Evolutionary conservation across 1,284 basidiomycete species (phyloP).

Genomic region (Vanrija sp.): DNA sequence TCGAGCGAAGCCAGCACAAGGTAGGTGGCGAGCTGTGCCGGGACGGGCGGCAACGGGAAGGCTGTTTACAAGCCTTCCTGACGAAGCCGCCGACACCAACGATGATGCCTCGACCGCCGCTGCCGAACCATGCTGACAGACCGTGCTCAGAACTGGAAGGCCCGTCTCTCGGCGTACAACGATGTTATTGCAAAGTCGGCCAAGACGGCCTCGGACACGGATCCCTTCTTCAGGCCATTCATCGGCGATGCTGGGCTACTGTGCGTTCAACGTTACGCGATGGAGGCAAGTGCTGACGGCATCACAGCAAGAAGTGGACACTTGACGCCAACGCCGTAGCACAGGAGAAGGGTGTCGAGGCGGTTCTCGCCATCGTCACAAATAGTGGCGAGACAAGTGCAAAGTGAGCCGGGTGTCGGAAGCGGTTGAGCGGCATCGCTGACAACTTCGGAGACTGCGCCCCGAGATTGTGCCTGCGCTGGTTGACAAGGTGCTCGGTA

Average conservation of each 20-base stretch:
- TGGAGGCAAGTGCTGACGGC: background rate
- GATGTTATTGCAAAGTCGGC: conserved; percentile 79
- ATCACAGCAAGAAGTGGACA: conserved; percentile 72
- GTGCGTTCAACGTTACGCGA: conserved; percentile 10
- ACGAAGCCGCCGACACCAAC: background rate
- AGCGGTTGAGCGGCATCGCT: background rate
- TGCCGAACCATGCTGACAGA: background rate
- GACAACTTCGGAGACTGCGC: conserved; percentile 45
- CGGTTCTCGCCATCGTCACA: conserved; percentile 77
- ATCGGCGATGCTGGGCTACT: conserved; percentile 53
- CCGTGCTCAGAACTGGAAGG: conserved; percentile 79
- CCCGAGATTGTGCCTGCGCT: conserved; percentile 80
- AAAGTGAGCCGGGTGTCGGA: conserved; percentile 42
- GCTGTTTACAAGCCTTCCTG: background rate
- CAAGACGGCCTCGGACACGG: conserved; percentile 82
- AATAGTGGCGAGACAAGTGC: conserved; percentile 84
- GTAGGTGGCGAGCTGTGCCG: conserved; percentile 26
- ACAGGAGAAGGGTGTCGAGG: conserved; percentile 94
- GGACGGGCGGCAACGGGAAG: background rate
- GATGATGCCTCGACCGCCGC: no score
- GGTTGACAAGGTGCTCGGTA: conserved; percentile 94
- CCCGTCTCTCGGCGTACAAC: conserved; percentile 88
- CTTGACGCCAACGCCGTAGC: conserved; percentile 94
- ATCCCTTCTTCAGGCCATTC: conserved; percentile 90
- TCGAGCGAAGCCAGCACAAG: conserved; percentile 83